Conservation (phyloP, 495 filamentous ascomycete species). For the Neurospora sp. region DNA sequence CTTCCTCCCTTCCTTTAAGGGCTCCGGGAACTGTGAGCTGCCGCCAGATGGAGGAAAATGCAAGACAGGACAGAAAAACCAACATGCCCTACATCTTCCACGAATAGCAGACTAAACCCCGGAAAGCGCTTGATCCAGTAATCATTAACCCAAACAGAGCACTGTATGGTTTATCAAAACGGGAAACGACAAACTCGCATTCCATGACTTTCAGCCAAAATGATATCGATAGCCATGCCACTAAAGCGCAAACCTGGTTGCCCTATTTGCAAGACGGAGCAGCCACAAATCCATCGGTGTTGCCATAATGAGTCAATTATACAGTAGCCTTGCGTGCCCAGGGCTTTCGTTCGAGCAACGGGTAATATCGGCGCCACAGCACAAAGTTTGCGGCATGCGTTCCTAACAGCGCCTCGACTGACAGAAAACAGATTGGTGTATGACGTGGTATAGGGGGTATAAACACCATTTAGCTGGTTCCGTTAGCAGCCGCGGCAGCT, state of each 20-base stretch:
- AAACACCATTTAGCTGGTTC: conserved; percentile 17
- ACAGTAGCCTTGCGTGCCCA: background rate
- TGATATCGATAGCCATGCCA: background rate
- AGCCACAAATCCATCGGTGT: background rate
- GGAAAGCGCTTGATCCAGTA: background rate
- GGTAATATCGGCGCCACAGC: background rate
- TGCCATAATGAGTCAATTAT: background rate
- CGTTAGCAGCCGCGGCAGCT: conserved; percentile 13
- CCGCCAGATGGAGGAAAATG: background rate
- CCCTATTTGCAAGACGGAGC: background rate
- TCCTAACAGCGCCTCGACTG: background rate
- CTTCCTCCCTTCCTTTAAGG: background rate
- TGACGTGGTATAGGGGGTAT: background rate
- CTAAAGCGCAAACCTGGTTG: background rate
- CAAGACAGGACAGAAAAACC: background rate
- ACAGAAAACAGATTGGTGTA: background rate
- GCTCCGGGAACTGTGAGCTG: background rate
- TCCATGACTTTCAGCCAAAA: background rate
- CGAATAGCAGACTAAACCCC: background rate
- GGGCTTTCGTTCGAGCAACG: background rate
- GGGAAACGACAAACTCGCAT: background rate
- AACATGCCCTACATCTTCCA: background rate
- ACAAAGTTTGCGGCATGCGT: background rate
- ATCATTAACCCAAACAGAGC: background rate
- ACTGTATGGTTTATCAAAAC: background rate